Conservation (phyloP, 2,329 filamentous ascomycete genomes). For the Calonectria leucothoes region DNA sequence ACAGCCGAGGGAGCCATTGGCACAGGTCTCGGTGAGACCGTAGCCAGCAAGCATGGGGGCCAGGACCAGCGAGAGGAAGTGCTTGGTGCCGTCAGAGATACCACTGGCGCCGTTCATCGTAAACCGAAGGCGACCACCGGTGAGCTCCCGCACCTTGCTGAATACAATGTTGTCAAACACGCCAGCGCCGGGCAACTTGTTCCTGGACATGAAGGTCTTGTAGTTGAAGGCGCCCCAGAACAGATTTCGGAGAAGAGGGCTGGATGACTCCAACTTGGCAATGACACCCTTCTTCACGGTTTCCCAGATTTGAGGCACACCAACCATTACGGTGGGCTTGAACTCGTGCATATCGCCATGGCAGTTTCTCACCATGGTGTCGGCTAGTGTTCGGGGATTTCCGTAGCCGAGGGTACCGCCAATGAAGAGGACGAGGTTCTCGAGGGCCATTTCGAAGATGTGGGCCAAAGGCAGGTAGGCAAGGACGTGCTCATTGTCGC, state of each 20-base stretch:
- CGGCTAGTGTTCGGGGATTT: conserved; percentile 88
- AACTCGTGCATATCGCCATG: conserved; percentile 94
- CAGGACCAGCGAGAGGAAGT: conserved; percentile 91
- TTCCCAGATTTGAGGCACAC: conserved; percentile 97
- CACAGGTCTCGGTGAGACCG: conserved; percentile 92
- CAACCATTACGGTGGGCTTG: conserved; percentile 88
- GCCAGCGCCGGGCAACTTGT: conserved; percentile 72
- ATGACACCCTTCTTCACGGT: conserved; percentile 96
- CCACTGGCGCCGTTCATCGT: conserved; percentile 96
- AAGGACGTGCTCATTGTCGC: conserved; percentile 81
- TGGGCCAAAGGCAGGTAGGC: conserved; percentile 95
- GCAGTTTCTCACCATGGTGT: conserved; percentile 88
- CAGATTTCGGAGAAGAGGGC: conserved; percentile 77
- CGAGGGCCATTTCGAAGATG: conserved; percentile 96
- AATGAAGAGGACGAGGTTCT: conserved; percentile 90
- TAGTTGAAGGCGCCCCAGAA: conserved; percentile 77
- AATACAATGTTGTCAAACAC: conserved; percentile 88
- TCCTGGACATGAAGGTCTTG: conserved; percentile 68
- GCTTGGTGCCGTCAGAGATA: conserved; percentile 86
- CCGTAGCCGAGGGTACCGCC: conserved; percentile 95
- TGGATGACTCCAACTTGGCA: conserved; percentile 78
- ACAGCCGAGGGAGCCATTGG: conserved; percentile 84
- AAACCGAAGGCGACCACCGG: conserved; percentile 88
- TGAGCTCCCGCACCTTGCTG: conserved; percentile 89
- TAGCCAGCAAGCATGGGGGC: conserved; percentile 96